These are phyloP conservation scores for Tuber microsphaerosporum DNA, from an alignment of 495 filamentous ascomycete genomes.

Conservation along the genomic window DNA sequence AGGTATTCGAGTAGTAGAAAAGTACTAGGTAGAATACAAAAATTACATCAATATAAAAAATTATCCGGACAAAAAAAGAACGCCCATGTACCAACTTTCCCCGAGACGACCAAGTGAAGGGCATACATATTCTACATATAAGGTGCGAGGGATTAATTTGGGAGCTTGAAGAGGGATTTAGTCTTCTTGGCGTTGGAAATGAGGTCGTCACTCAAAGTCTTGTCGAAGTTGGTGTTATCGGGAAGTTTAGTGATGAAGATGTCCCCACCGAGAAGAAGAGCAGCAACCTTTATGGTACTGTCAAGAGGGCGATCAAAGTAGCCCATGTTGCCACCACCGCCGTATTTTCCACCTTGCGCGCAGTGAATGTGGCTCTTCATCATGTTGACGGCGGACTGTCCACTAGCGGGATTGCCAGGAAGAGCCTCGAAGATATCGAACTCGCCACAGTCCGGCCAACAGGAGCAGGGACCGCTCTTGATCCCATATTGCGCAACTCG, in stretches of 20 bases:
- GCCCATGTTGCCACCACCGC: conserved; percentile 53
- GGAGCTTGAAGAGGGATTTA: conserved; percentile 17
- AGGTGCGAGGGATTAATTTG: neutral
- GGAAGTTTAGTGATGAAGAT: conserved; percentile 23
- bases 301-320: conserved; percentile 57
- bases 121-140: neutral
- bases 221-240: conserved; percentile 11
- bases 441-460: conserved; percentile 68
- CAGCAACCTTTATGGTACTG: conserved; percentile 52
- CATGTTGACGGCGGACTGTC: conserved; percentile 43
- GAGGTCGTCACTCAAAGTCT: conserved; percentile 11
- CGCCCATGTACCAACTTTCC: neutral
- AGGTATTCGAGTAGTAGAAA: neutral
- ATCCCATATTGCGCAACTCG: conserved; percentile 56
- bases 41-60: neutral
- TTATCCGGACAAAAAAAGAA: neutral
- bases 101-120: neutral
- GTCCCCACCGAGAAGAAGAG: conserved; percentile 49
- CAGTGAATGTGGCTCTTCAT: conserved; percentile 58
- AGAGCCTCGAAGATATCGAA: conserved; percentile 66
- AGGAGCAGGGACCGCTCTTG: conserved; percentile 51
- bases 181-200: conserved; percentile 11
- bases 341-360: conserved; percentile 42
- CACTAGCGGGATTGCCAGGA: conserved; percentile 27
- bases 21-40: neutral